Evolutionary conservation across 2,329 filamentous ascomycete species (phyloP), one percentile per base, ranked within the genome.

Genomic region (Bipolaris sorokiniana): DNA sequence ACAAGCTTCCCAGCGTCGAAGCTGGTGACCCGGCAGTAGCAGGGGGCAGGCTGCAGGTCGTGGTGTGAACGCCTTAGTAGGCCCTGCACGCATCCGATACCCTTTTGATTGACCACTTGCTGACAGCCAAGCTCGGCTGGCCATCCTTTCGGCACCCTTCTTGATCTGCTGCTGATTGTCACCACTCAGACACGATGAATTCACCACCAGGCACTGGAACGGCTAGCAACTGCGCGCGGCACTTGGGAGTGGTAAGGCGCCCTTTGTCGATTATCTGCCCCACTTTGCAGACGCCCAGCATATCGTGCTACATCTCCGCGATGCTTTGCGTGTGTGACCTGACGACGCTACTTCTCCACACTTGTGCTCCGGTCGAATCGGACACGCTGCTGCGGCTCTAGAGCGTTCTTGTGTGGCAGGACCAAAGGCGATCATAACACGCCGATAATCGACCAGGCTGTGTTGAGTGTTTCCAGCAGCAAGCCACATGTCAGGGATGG

Each of bases 401-500:
- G 55, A 57, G 50, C 51, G 55, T 54, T 49, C 47, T 49, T 36
- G 45, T 41, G 40, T 13, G 38, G 45, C 40, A 49, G 36, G 31
- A 45, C 28, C 26, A 40, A 37, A 51, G 56, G n/a, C 52, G 38
- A 57, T 48, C 62, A 58, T 57, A 48, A 54, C 54, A 54, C 42
- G 45, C 44, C 34, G 49, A 48, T 59, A 59, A 59, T 56, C 58
- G 54, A 36, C 62, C 53, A 40, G 48, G 62, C 61, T 54, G 60
- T 56, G 59, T 67, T 62, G 62, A 70, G 67, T 60, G 58, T 72
- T 67, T 68, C 59, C 61, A 63, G 64, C 63, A 67, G 61, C 63
- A 70, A 70, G 70, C 68, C 69, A 70, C 67, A 63, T 55, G 61
- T 58, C 70, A 71, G 66, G 65, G 71, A 58, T 68, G 47, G 60